phyloP scores from a whole-genome alignment of 352 stramenopile genomes.

The Chloridella minuta region DNA sequence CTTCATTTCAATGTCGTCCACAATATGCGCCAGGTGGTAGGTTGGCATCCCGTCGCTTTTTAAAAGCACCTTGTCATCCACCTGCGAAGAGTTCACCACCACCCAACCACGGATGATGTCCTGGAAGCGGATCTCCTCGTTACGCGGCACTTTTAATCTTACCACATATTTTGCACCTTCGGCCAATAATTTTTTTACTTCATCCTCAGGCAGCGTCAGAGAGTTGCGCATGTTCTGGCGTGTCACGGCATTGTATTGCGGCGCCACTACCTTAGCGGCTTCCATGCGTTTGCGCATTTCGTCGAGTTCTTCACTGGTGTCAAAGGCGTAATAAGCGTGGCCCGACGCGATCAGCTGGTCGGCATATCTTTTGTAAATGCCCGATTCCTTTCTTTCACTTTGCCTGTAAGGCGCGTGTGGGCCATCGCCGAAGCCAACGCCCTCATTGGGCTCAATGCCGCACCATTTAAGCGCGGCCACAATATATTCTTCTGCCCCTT shows the following conservation, averaged over 20 bases:
- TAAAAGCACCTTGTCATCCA: conserved; percentile 49
- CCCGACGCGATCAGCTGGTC: conserved; percentile 38
- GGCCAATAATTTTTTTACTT: conserved; percentile 30
- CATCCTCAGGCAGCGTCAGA: conserved; percentile 27
- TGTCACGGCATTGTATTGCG: conserved; percentile 28
- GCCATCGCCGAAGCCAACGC: conserved; percentile 20
- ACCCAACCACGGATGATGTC: conserved; percentile 47
- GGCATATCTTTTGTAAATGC: conserved; percentile 38
- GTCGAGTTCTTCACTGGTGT: conserved; percentile 33
- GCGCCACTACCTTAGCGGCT: not conserved
- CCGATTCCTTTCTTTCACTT: not conserved
- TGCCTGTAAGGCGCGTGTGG: not conserved
- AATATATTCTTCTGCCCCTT: conserved; percentile 40
- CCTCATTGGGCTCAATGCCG: conserved; percentile 42
- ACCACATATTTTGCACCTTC: conserved; percentile 36
- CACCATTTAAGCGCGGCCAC: conserved; percentile 43
- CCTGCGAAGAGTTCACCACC: conserved; percentile 28
- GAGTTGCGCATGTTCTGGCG: not conserved
- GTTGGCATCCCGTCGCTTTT: conserved; percentile 61
- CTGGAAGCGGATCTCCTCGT: conserved; percentile 39
- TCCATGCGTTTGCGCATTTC: conserved; percentile 33
- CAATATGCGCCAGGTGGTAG: conserved; percentile 55
- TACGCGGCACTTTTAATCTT: conserved; percentile 30
- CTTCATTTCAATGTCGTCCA: conserved; percentile 51
- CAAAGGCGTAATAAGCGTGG: conserved; percentile 54